phyloP scores from a whole-genome alignment of 73 alveolate species.

The Stentor roeselii region DNA sequence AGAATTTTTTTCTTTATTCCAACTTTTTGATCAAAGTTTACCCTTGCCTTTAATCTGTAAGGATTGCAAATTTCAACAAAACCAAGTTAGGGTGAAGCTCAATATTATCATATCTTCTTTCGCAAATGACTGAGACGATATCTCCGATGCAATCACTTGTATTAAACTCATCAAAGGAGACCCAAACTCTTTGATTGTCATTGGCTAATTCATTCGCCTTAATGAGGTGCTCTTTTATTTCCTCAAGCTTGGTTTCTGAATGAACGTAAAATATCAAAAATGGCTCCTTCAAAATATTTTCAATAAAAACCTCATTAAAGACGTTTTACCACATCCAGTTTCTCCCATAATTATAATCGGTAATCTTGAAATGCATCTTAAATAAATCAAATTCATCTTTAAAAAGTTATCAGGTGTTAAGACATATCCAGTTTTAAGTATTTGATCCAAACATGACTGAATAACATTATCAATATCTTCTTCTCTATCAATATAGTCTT shows the following conservation, averaged over 20 bases:
- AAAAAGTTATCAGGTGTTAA: slow-evolving; percentile 48
- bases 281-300: slow-evolving; percentile 39
- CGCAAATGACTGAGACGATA: neutral
- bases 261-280: slow-evolving; percentile 44
- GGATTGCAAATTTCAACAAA: slow-evolving; percentile 19
- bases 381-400: slow-evolving; percentile 42
- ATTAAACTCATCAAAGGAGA: slow-evolving; percentile 12
- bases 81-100: neutral
- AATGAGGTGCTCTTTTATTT: slow-evolving; percentile 39
- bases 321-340: slow-evolving; percentile 80
- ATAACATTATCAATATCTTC: no score
- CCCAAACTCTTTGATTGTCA: slow-evolving; percentile 13
- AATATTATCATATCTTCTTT: neutral
- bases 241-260: slow-evolving; percentile 57
- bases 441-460: no score
- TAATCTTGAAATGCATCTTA: slow-evolving; percentile 48
- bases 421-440: neutral
- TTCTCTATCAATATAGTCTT: neutral
- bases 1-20: neutral
- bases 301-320: slow-evolving; percentile 56
- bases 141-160: neutral
- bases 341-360: slow-evolving; percentile 80
- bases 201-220: slow-evolving; percentile 38
- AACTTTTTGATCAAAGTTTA: neutral
- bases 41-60: neutral